A percentile compares a stretch with the other conserved stretches of the same genome.
Evolutionary conservation across 371 early-diverging fungal genomes (phyloP).

Genomic region (Zopfochytrium polystomum): DNA sequence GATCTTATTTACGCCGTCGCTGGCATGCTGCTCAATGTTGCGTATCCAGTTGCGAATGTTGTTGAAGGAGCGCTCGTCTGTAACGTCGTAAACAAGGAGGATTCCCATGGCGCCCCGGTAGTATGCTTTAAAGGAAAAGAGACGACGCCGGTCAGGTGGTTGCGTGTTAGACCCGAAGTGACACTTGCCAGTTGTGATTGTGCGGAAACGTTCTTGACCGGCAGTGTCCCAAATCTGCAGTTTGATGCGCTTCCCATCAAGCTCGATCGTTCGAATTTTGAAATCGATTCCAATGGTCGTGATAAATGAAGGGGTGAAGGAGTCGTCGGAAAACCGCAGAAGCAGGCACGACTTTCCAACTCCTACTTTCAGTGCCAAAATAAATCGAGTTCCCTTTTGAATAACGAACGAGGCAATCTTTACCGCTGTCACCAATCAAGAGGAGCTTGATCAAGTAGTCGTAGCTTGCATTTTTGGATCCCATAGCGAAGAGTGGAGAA

Average conservation of each 20-base stretch:
- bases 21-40: conserved; percentile 96
- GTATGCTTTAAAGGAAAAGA: conserved; percentile 63
- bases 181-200: conserved; percentile 81
- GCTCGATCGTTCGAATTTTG: conserved; percentile 98
- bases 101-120: conserved; percentile 99
- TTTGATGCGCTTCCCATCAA: conserved; percentile 97
- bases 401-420: no score
- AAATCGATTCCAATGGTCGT: conserved; percentile 99
- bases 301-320: conserved; percentile 96
- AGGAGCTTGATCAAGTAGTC: conserved; percentile 98
- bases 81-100: conserved; percentile 98
- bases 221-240: conserved; percentile 99
- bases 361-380: conserved; percentile 46
- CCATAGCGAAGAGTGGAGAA: no score
- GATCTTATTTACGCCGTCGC: conserved; percentile 91
- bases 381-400: no score
- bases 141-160: no score
- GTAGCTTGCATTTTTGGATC: conserved; percentile 84
- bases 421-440: conserved; percentile 96
- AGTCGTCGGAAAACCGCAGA: conserved; percentile 97
- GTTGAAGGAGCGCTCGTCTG: conserved; percentile 91
- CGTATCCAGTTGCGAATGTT: conserved; percentile 89
- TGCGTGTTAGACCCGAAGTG: no score
- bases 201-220: conserved; percentile 99
- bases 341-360: conserved; percentile 99